Evolutionary conservation across 495 filamentous ascomycete species (phyloP).

Genomic region (Talaromyces adpressus): DNA sequence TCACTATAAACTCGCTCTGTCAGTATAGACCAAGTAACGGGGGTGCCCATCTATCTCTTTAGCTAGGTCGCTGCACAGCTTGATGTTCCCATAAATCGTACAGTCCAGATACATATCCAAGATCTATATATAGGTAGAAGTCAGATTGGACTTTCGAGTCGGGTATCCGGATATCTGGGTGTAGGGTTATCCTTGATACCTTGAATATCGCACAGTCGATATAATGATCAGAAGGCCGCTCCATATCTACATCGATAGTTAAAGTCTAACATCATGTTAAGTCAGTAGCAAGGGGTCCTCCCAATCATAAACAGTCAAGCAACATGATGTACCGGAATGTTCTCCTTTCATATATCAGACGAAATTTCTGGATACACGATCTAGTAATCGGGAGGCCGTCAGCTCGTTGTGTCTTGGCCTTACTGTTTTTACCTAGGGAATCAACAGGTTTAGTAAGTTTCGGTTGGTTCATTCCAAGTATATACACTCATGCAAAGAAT

Average conservation of each 20-base stretch:
- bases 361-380: too few relatives aligned
- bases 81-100: neutral
- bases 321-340: neutral
- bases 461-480: neutral
- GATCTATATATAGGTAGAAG: neutral
- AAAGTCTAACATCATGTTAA: neutral
- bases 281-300: neutral
- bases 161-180: neutral
- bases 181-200: neutral
- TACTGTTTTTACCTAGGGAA: neutral
- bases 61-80: neutral
- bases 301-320: neutral
- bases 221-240: neutral
- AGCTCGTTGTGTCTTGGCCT: neutral
- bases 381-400: neutral
- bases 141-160: too few relatives aligned
- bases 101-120: neutral
- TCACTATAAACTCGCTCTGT: neutral
- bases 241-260: neutral
- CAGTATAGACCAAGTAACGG: neutral
- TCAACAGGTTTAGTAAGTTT: neutral
- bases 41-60: too few relatives aligned
- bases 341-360: neutral
- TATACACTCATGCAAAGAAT: conserved; percentile 5
- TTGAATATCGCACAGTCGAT: neutral